Evolutionary conservation across 2,329 filamentous ascomycete species (phyloP).

Genomic region (Teratosphaeriaceae sp.): DNA sequence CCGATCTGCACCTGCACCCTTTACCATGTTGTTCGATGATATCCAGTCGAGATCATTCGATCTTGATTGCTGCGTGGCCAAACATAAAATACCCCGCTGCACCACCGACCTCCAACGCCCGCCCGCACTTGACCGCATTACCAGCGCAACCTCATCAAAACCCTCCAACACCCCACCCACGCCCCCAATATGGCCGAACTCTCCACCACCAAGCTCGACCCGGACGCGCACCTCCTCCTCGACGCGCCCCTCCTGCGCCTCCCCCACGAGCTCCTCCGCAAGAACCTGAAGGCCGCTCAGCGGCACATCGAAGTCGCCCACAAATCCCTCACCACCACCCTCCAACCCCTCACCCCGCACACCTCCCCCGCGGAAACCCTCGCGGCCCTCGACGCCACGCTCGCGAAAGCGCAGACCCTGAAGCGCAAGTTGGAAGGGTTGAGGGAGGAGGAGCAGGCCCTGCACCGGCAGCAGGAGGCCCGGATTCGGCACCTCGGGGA

Average conservation of each 20-base stretch:
- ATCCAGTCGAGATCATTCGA: no score
- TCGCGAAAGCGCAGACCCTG: conserved; percentile 73
- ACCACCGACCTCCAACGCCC: no score
- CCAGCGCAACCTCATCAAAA: no score
- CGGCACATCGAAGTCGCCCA: conserved; percentile 68
- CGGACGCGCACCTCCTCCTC: conserved; percentile 61
- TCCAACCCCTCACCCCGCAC: conserved; percentile 51
- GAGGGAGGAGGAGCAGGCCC: conserved; percentile 69
- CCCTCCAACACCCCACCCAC: background rate
- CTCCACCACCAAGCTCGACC: conserved; percentile 22
- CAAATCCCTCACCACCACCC: conserved; percentile 52
- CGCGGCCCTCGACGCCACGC: conserved; percentile 74
- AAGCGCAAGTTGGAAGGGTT: conserved; percentile 78
- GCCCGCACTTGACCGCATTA: no score
- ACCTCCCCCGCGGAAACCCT: conserved; percentile 63
- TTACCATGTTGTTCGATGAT: no score
- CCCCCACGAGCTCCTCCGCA: conserved; percentile 84
- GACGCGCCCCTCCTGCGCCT: conserved; percentile 92
- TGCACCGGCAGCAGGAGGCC: conserved; percentile 69
- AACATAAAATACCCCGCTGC: no score
- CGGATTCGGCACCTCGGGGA: conserved; percentile 75
- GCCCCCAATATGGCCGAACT: conserved; percentile 35
- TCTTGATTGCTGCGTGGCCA: no score
- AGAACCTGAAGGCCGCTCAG: conserved; percentile 86
- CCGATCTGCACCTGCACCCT: no score